Percentiles rank a stretch among this genome's conserved stretches.
These are phyloP conservation scores for Podospora pseudocomata DNA, from an alignment of 495 filamentous ascomycete genomes.

Conservation along the genomic window DNA sequence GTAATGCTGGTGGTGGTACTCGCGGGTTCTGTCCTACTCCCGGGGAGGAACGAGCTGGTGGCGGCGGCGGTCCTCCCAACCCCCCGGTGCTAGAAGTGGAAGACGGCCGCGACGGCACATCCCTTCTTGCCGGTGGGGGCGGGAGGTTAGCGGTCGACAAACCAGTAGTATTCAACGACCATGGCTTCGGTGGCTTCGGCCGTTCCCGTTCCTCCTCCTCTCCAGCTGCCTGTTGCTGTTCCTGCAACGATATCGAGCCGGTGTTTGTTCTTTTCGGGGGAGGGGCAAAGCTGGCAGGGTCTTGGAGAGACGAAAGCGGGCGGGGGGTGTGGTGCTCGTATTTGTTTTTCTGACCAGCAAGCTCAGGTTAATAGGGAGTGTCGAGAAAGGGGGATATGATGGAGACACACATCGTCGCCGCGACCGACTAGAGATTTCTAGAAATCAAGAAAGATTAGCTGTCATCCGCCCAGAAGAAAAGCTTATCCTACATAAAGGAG, in stretches of 20 bases:
- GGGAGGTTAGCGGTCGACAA: constrained; percentile 65
- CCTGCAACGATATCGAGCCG: constrained; percentile 30
- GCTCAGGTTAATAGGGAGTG: not conserved
- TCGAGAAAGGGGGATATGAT: no score
- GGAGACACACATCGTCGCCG: constrained; percentile 30
- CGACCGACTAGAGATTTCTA: constrained; percentile 44
- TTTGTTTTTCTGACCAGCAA: not conserved
- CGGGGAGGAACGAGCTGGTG: constrained; percentile 13
- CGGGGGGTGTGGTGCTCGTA: constrained; percentile 12
- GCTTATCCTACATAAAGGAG: not conserved
- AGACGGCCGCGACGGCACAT: constrained; percentile 26
- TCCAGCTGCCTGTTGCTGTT: constrained; percentile 19
- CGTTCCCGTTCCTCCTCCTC: constrained; percentile 36
- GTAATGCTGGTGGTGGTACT: constrained; percentile 60
- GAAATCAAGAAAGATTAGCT: not conserved
- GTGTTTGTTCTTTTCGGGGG: constrained; percentile 60
- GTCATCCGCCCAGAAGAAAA: not conserved
- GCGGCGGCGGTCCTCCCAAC: constrained; percentile 18
- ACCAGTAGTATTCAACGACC: constrained; percentile 66
- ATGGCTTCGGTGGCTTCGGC: constrained; percentile 60
- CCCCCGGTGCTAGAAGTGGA: not conserved
- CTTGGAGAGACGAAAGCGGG: constrained; percentile 74
- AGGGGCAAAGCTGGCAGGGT: constrained; percentile 79
- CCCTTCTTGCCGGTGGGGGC: constrained; percentile 62
- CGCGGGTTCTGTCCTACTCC: not conserved